phyloP scores from a whole-genome alignment of 441 rosid species.

The Pelargonium exstipulatum region DNA sequence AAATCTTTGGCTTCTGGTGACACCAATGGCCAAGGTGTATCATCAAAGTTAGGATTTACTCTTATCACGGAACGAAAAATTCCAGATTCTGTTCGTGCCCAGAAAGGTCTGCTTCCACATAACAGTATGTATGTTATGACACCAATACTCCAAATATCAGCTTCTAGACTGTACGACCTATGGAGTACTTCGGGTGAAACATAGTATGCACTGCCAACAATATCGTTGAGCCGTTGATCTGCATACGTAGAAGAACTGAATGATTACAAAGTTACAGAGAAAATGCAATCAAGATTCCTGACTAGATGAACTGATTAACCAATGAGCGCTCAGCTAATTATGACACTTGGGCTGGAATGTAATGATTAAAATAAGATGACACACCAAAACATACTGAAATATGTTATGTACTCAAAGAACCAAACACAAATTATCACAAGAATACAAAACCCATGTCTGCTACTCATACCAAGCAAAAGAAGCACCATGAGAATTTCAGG shows the following conservation, averaged over 20 bases:
- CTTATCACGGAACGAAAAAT: constrained; percentile 87
- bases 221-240: constrained; percentile 96
- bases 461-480: background rate
- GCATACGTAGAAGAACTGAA: constrained; percentile 12
- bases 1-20: constrained; percentile 86
- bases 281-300: background rate
- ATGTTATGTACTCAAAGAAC: background rate
- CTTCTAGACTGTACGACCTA: constrained; percentile 82
- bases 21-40: constrained; percentile 80
- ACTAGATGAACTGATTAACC: background rate
- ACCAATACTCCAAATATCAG: constrained; percentile 97
- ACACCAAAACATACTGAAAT: background rate
- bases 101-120: constrained; percentile 95
- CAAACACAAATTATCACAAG: background rate
- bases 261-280: background rate
- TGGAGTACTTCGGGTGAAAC: constrained; percentile 98
- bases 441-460: background rate
- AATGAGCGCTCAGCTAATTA: background rate
- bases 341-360: background rate
- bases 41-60: constrained; percentile 78
- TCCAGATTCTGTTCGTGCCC: constrained; percentile 96
- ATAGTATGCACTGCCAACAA: constrained; percentile 95
- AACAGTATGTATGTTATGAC: constrained; percentile 88
- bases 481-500: background rate
- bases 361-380: background rate